These are phyloP conservation scores for Annulohypoxylon maeteangense DNA, from an alignment of 495 filamentous ascomycete genomes.

Conservation along the genomic window DNA sequence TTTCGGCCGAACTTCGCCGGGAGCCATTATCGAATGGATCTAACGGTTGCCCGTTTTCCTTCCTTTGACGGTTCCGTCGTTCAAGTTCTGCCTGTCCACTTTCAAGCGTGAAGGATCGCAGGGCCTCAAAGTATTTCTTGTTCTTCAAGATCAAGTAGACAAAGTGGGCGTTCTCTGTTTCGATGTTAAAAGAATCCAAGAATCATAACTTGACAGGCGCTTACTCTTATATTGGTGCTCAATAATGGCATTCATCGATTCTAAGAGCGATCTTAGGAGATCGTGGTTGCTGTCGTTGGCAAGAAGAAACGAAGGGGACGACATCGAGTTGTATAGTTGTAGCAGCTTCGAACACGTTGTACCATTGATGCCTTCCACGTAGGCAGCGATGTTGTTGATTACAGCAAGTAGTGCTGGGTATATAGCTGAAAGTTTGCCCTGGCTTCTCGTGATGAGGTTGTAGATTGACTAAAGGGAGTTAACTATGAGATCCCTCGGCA, in stretches of 20 bases:
- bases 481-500: neutral
- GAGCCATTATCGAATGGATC: constrained; percentile 59
- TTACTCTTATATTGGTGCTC: constrained; percentile 91
- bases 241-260: constrained; percentile 90
- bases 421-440: constrained; percentile 89
- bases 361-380: constrained; percentile 79
- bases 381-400: constrained; percentile 90
- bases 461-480: constrained; percentile 78
- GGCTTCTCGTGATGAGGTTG: constrained; percentile 88
- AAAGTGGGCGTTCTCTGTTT: constrained; percentile 81
- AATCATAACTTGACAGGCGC: constrained; percentile 1
- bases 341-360: constrained; percentile 82
- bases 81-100: constrained; percentile 94
- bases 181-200: constrained; percentile 42
- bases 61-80: constrained; percentile 75
- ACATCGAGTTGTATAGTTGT: constrained; percentile 93
- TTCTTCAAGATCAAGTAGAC: constrained; percentile 83
- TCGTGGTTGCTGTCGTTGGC: constrained; percentile 93
- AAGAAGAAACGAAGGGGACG: constrained; percentile 91
- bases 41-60: constrained; percentile 67
- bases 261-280: constrained; percentile 82
- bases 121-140: constrained; percentile 84
- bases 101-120: constrained; percentile 94
- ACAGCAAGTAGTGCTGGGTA: constrained; percentile 94
- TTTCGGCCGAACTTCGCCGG: constrained; percentile 74